phyloP scores from a whole-genome alignment of 768 basidiomycete genomes.

The Amanita inopinata region DNA sequence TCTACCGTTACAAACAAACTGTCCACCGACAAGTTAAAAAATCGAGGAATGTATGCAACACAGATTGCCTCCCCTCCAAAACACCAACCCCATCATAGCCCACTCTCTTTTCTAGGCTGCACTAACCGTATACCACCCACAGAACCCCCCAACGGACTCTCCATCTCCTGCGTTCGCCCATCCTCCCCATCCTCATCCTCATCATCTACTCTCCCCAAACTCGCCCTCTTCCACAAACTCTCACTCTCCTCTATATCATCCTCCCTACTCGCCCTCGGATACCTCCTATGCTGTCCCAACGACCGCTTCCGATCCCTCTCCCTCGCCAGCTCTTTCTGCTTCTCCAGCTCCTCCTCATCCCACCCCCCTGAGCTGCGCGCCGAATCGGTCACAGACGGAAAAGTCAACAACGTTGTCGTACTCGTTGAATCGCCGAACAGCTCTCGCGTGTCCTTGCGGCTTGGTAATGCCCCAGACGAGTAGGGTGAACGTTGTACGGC shows the following conservation, averaged over 20 bases:
- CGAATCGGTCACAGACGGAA: slow-evolving; percentile 46
- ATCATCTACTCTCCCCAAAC: slow-evolving; percentile 16
- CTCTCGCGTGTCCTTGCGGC: slow-evolving; percentile 27
- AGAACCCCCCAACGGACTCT: slow-evolving; percentile 10
- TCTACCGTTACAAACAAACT: slow-evolving; percentile 1
- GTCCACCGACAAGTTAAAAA: too few species aligned
- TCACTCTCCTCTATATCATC: slow-evolving; percentile 57
- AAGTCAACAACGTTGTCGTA: slow-evolving; percentile 23
- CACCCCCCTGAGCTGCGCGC: slow-evolving; percentile 28
- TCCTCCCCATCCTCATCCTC: slow-evolving; percentile 15
- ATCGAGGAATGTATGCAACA: not conserved
- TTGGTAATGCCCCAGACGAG: slow-evolving; percentile 14
- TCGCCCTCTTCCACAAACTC: slow-evolving; percentile 35
- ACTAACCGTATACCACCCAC: slow-evolving; percentile 32
- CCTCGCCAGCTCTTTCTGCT: slow-evolving; percentile 17
- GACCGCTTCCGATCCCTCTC: slow-evolving; percentile 25
- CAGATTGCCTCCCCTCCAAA: not conserved
- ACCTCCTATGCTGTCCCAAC: slow-evolving; percentile 23
- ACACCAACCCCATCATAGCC: not conserved
- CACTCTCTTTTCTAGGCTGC: slow-evolving; percentile 13
- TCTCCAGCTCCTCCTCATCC: slow-evolving; percentile 23
- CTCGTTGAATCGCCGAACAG: slow-evolving; percentile 23
- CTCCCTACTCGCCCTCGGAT: slow-evolving; percentile 37
- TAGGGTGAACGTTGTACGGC: slow-evolving; percentile 27
- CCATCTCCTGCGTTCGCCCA: slow-evolving; percentile 19